Conservation (phyloP, 805 yeast genomes). For the Candida pini region DNA sequence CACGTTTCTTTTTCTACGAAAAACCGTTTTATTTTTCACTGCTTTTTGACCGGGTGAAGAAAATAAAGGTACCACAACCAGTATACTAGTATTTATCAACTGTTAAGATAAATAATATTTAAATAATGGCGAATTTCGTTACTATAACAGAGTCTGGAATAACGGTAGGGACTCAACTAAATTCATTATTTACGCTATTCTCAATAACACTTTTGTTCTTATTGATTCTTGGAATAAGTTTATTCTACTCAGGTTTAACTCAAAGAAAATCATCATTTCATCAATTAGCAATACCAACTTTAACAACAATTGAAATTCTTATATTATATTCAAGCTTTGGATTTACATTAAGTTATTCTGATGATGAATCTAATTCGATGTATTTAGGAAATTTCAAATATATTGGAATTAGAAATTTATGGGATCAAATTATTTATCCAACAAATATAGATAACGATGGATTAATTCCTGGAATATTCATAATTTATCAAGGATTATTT, state of each 20-base stretch:
- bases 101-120: too few relatives aligned
- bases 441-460: constrained; percentile 7
- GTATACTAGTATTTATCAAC: too few relatives aligned
- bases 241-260: constrained; percentile 80
- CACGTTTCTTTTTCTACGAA: too few relatives aligned
- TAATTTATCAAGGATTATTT: constrained; percentile 78
- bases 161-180: constrained; percentile 3
- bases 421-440: constrained; percentile 7
- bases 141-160: too few relatives aligned
- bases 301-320: constrained; percentile 61
- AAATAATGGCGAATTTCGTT: too few relatives aligned
- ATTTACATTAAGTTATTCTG: constrained; percentile 75
- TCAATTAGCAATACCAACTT: constrained; percentile 66
- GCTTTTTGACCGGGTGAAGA: too few relatives aligned
- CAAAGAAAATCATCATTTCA: constrained; percentile 76
- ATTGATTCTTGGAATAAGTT: constrained; percentile 85
- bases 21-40: too few relatives aligned
- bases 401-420: constrained; percentile 66
- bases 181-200: constrained; percentile 37
- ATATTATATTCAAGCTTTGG: constrained; percentile 95
- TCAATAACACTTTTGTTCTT: constrained; percentile 61
- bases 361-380: constrained; percentile 49
- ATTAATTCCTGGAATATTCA: constrained; percentile 61
- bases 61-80: too few relatives aligned
- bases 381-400: constrained; percentile 74